Conservation (phyloP, 2,329 filamentous ascomycete species). For the Rhynchosporium graminicola region DNA sequence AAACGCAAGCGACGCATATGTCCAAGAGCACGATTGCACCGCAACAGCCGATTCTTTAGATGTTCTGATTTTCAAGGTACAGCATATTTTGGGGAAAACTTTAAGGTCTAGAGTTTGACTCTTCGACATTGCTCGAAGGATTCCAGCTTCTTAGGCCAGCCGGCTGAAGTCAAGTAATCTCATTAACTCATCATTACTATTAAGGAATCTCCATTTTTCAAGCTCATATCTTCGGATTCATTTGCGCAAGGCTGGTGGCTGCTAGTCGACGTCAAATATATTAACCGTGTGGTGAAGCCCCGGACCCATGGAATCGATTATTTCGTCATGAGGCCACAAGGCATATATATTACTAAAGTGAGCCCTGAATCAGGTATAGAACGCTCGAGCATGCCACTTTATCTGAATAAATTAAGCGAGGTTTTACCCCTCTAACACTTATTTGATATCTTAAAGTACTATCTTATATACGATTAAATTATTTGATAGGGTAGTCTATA, state of each 20-base stretch:
- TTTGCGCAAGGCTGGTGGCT: constrained; percentile 4
- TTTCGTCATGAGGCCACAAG: too few relatives aligned
- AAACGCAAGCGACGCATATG: too few relatives aligned
- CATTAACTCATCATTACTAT: constrained; percentile 5
- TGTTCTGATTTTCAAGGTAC: not conserved
- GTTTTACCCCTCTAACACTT: too few relatives aligned
- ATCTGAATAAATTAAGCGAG: too few relatives aligned
- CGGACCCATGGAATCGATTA: too few relatives aligned
- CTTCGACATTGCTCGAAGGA: not conserved
- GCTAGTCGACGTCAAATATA: constrained; percentile 2
- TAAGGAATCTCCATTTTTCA: constrained; percentile 5
- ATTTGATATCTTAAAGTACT: too few relatives aligned
- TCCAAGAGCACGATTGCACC: not conserved
- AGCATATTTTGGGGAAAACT: constrained; percentile 6
- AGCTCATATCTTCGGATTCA: constrained; percentile 10
- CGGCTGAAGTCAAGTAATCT: not conserved
- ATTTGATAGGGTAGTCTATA: too few relatives aligned
- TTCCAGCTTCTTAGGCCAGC: not conserved
- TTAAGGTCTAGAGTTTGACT: not conserved
- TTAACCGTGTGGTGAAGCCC: not conserved
- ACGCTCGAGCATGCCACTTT: not conserved
- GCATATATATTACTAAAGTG: not conserved
- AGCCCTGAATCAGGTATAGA: not conserved
- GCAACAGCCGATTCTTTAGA: not conserved
- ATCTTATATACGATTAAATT: too few relatives aligned